Percentiles rank a stretch among this genome's conserved stretches.
Evolutionary conservation across 2,329 filamentous ascomycete genomes (phyloP).

Genomic region (Cercospora sojina): DNA sequence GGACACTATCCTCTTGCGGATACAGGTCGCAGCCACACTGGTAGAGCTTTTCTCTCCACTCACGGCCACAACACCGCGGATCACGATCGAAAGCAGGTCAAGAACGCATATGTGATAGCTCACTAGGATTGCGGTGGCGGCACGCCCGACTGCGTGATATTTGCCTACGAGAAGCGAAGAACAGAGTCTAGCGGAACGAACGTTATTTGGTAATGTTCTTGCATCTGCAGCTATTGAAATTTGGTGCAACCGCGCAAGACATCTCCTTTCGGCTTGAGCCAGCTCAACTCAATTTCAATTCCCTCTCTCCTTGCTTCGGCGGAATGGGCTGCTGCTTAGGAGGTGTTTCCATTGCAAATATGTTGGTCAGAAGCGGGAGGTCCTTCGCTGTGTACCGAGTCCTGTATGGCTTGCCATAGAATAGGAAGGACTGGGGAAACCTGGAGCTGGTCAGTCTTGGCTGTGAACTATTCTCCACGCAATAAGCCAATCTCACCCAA

Average conservation of each 20-base stretch:
- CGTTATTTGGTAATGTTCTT: no score
- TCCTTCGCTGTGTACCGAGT: constrained; percentile 22
- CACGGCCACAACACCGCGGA: no score
- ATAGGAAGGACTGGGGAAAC: constrained; percentile 25
- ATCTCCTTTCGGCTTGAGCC: background rate
- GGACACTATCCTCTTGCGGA: background rate
- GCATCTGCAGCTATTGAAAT: background rate
- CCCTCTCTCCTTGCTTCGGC: constrained; percentile 23
- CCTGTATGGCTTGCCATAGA: constrained; percentile 24
- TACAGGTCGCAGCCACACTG: no score
- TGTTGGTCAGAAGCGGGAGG: constrained; percentile 18
- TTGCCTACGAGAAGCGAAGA: background rate
- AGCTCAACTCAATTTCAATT: constrained; percentile 14
- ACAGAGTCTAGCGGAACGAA: background rate
- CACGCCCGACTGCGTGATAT: no score
- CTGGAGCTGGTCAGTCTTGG: background rate
- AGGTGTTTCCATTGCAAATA: constrained; percentile 21
- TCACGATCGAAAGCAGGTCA: no score
- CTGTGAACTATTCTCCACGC: background rate
- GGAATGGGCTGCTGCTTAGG: constrained; percentile 23
- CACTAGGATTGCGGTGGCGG: no score
- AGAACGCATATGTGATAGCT: no score
- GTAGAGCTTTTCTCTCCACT: no score
- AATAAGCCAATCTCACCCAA: constrained; percentile 29
- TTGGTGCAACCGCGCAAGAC: background rate